A percentile compares a stretch with the other conserved stretches of the same genome.
phyloP scores from a whole-genome alignment of 176 grass and related monocot species.

The Otatea glauca region DNA sequence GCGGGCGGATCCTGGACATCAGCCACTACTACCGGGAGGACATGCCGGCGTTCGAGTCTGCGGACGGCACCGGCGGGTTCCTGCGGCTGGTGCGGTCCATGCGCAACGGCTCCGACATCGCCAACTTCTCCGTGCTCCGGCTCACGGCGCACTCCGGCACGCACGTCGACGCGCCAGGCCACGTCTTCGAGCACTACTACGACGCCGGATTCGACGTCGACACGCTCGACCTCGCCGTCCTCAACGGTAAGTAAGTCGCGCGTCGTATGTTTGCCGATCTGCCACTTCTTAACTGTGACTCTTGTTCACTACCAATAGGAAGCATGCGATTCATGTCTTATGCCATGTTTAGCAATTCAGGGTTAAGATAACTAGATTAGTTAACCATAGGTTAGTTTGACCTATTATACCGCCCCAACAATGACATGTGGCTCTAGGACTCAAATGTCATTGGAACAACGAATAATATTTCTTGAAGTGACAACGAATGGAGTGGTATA shows the following conservation, averaged over 20 bases:
- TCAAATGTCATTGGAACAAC: too few relatives aligned
- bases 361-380: too few relatives aligned
- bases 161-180: constrained; percentile 78
- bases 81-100: constrained; percentile 62
- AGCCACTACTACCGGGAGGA: constrained; percentile 72
- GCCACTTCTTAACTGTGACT: too few relatives aligned
- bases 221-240: constrained; percentile 75
- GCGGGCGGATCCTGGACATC: constrained; percentile 73
- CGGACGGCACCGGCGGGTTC: constrained; percentile 65
- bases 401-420: too few relatives aligned
- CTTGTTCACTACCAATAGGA: too few relatives aligned
- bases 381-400: too few relatives aligned
- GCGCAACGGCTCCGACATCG: constrained; percentile 69
- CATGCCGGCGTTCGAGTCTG: constrained; percentile 69
- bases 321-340: too few relatives aligned
- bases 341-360: too few relatives aligned
- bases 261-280: too few relatives aligned
- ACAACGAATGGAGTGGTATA: too few relatives aligned
- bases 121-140: constrained; percentile 77
- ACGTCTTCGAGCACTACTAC: constrained; percentile 76
- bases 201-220: constrained; percentile 76
- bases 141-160: constrained; percentile 71
- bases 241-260: constrained; percentile 51
- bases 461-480: too few relatives aligned
- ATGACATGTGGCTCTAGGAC: too few relatives aligned